Base-by-base conservation (phyloP, 2,329 filamentous ascomycete genomes). In the Dactylellina haptotyla region DNA sequence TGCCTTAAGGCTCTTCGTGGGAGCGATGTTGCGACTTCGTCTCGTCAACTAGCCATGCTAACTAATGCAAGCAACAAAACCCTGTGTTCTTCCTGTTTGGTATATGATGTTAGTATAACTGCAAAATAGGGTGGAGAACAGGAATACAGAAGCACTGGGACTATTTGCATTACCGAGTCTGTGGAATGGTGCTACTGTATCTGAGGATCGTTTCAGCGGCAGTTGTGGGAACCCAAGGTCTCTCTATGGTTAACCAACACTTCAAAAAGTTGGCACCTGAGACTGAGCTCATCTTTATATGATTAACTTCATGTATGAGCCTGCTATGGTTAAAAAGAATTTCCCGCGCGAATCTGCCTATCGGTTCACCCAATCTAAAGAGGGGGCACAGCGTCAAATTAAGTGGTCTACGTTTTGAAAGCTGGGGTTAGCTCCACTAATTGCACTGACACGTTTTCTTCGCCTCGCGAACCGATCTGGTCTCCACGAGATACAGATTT, bases 261-360 rank as follows among this genome's bases (percentile, higher is more conserved):
- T n/a, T n/a, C n/a, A n/a, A n/a, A n/a, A n/a, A n/a, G 9, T 28
- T 23, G 45, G 45, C 34, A 20, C 28, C 41, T 43, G 28, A 50
- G 28, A 41, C 18, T 46, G 25, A 54, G 26, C 59, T 32, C 25
- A 16, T 26, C 28, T 63, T 63, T 63, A 63, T 63, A 63, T n/a
- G 43, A 34, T 34, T 14, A 14, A 6, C 14, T 6, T 34, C 14
- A 34, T 34, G 32, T n/a, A n/a, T n/a, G n/a, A n/a, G n/a, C n/a
- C n/a, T 20, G 18, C 1, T 25, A 41, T 25, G 32, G 30, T 23
- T 14, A n/a, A 58, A 28, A 28, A 30, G n/a, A 20, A 43, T 50
- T 62, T 71, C 57, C 66, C 66, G 66, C 58, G 58, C 66, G 50
- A 63, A 32, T 63, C 54, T 57, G 66, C 58, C 66, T 71, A 58